Conservation (phyloP, 2,329 filamentous ascomycete genomes). For the Teratosphaeria viscida region DNA sequence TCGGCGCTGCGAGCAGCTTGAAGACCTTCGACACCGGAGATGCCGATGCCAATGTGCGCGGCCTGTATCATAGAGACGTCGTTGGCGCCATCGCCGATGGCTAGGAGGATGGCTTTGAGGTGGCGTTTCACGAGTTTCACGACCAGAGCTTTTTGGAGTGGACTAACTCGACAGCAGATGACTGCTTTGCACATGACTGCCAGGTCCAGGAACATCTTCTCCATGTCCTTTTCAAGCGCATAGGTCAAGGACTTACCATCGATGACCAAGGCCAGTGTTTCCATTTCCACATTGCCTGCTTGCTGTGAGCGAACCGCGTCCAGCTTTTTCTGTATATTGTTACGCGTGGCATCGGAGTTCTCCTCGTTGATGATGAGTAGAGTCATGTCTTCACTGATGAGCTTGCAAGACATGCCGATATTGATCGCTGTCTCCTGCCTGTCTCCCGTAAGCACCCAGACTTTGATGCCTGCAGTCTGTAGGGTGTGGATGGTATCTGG, state of each 20-base stretch:
- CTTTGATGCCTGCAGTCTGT: constrained; percentile 93
- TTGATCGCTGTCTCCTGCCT: constrained; percentile 98
- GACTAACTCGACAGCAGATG: constrained; percentile 91
- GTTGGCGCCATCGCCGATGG: constrained; percentile 95
- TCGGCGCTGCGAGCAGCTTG: constrained; percentile 94
- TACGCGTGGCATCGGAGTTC: constrained; percentile 61
- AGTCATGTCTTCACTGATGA: constrained; percentile 98
- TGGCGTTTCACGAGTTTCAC: constrained; percentile 97
- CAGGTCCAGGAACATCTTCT: constrained; percentile 85
- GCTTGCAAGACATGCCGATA: constrained; percentile 98
- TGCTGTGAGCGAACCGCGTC: constrained; percentile 80
- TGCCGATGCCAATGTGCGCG: constrained; percentile 93
- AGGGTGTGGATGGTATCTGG: constrained; percentile 96
- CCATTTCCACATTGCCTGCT: constrained; percentile 64
- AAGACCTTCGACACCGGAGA: constrained; percentile 91
- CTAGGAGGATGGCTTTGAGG: constrained; percentile 80
- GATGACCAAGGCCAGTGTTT: constrained; percentile 83
- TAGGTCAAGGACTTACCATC: constrained; percentile 92
- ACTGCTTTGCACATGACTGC: constrained; percentile 98
- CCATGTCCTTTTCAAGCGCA: constrained; percentile 84
- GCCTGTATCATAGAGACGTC: constrained; percentile 99
- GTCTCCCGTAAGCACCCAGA: constrained; percentile 96
- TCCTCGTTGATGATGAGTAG: constrained; percentile 95
- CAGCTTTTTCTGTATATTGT: constrained; percentile 87
- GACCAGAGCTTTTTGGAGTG: constrained; percentile 90